phyloP scores from a whole-genome alignment of 306 rosid genomes.

The Cucurbita moschata region DNA sequence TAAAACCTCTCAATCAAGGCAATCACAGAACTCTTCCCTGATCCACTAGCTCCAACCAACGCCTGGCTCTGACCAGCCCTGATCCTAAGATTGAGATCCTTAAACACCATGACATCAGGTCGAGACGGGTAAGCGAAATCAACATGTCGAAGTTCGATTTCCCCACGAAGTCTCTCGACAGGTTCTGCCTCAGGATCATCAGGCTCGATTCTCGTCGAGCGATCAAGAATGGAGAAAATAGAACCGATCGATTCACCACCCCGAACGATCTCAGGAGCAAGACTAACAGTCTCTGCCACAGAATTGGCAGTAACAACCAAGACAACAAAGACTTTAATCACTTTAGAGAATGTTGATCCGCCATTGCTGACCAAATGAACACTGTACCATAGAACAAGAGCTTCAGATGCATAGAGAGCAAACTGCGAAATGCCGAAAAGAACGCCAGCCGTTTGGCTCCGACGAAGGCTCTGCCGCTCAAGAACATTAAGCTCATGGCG shows the following conservation, averaged over 20 bases:
- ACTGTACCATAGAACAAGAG: conserved; percentile 86
- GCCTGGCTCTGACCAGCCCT: conserved; percentile 94
- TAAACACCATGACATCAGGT: conserved; percentile 82
- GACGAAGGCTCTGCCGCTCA: conserved; percentile 56
- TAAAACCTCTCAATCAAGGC: conserved; percentile 81
- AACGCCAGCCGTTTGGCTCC: conserved; percentile 71
- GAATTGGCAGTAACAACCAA: conserved; percentile 89
- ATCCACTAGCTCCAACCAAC: conserved; percentile 94
- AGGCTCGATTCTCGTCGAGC: conserved; percentile 66
- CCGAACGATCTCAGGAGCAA: conserved; percentile 93
- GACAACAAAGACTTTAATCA: conserved; percentile 84
- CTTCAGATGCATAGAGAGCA: conserved; percentile 83
- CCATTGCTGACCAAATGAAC: conserved; percentile 80
- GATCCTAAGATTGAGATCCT: conserved; percentile 64
- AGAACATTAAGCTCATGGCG: conserved; percentile 67
- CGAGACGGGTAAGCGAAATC: conserved; percentile 89
- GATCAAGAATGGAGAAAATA: conserved; percentile 73
- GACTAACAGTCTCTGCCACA: conserved; percentile 96
- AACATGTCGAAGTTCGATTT: conserved; percentile 84
- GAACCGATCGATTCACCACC: conserved; percentile 97
- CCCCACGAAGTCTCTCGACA: conserved; percentile 73
- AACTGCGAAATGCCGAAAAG: conserved; percentile 84
- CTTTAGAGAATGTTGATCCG: conserved; percentile 74
- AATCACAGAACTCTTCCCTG: conserved; percentile 89
- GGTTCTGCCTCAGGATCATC: conserved; percentile 73